These are phyloP conservation scores for Pugionium dolabratum DNA, from an alignment of 345 rosid genomes.

Conservation along the genomic window DNA sequence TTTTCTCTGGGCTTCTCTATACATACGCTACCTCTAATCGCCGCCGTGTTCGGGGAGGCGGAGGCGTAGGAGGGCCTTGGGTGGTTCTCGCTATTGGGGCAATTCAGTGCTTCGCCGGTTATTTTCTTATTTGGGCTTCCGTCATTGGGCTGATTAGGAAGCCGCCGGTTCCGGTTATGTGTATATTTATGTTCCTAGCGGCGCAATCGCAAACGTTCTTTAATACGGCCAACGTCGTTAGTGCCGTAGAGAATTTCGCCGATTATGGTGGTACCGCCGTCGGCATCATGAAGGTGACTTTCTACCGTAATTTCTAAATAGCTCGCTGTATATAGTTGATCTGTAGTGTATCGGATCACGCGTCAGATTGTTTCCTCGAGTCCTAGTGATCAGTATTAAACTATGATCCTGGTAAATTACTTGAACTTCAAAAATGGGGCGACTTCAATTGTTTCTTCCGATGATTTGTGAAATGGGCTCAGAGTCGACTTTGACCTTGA, in stretches of 20 bases:
- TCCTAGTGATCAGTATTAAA: neutral
- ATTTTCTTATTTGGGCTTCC: conserved; percentile 82
- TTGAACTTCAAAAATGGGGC: neutral
- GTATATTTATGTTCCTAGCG: conserved; percentile 66
- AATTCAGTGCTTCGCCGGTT: conserved; percentile 67
- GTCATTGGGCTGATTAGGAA: conserved; percentile 60
- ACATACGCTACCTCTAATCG: conserved; percentile 45
- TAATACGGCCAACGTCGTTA: conserved; percentile 73
- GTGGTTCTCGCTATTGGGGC: conserved; percentile 69
- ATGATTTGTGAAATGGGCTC: too few relatives aligned
- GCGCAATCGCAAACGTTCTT: conserved; percentile 77
- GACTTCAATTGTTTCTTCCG: neutral
- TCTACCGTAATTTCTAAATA: neutral
- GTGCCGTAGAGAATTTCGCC: conserved; percentile 69
- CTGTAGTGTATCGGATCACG: neutral
- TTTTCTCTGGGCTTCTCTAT: conserved; percentile 79
- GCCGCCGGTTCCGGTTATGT: conserved; percentile 74
- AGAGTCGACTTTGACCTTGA: neutral
- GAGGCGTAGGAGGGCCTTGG: conserved; percentile 60
- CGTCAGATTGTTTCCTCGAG: neutral
- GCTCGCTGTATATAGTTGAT: neutral
- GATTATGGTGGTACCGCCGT: conserved; percentile 81
- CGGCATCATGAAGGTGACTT: conserved; percentile 76
- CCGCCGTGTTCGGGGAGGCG: conserved; percentile 24
- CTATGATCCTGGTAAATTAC: neutral